A percentile compares a stretch with the other conserved stretches of the same genome.
These are phyloP conservation scores for Pelargonium cotyledonis DNA, from an alignment of 441 rosid species.

Conservation along the genomic window DNA sequence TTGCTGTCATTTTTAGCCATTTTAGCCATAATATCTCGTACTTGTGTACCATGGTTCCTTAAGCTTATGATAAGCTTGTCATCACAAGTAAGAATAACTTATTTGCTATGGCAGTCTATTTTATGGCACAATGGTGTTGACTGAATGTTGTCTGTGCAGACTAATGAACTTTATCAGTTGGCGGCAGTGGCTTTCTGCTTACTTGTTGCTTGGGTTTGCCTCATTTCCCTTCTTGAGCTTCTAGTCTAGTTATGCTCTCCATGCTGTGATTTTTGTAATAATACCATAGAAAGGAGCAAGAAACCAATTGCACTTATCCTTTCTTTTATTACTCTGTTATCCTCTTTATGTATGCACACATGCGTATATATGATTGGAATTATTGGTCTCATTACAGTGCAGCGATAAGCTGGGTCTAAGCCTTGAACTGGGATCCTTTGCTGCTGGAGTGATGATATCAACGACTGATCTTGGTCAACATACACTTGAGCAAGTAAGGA, in stretches of 20 bases:
- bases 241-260: background rate
- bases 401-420: constrained; percentile 94
- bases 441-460: constrained; percentile 97
- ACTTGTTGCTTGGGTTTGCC: constrained; percentile 93
- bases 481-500: constrained; percentile 89
- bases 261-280: constrained; percentile 2
- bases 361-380: constrained; percentile 17
- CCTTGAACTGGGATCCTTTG: constrained; percentile 96
- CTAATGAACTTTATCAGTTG: constrained; percentile 93
- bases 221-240: constrained; percentile 23
- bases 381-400: constrained; percentile 58
- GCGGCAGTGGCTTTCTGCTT: constrained; percentile 95
- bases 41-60: constrained; percentile 94
- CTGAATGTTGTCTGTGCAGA: constrained; percentile 44
- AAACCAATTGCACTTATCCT: background rate
- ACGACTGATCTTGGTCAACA: constrained; percentile 92
- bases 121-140: constrained; percentile 20
- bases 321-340: background rate
- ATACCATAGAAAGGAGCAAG: background rate
- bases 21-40: constrained; percentile 63
- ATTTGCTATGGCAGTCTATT: constrained; percentile 19
- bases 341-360: background rate
- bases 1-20: constrained; percentile 64
- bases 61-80: constrained; percentile 92
- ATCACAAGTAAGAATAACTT: constrained; percentile 50